A percentile compares a stretch with the other conserved stretches of the same genome.
Evolutionary conservation across 2,329 filamentous ascomycete genomes (phyloP).

Genomic region (Monilinia aucupariae): DNA sequence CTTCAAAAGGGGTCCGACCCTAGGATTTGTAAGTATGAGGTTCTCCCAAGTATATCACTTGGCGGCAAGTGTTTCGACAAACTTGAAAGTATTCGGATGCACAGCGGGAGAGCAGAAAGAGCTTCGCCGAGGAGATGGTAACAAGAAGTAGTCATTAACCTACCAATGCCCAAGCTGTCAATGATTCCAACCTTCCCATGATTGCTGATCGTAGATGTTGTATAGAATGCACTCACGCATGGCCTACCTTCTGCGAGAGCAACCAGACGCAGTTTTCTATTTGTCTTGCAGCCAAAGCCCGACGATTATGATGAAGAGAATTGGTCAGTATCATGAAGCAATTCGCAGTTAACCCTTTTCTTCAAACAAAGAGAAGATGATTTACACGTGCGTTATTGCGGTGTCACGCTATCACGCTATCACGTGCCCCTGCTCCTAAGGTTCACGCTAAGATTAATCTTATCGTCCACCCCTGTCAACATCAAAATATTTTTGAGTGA

Average conservation of each 20-base stretch:
- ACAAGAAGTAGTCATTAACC: conserved; percentile 3
- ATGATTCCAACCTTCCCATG: conserved; percentile 25
- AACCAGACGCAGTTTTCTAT: neutral
- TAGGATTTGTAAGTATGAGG: conserved; percentile 15
- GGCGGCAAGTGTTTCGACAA: neutral
- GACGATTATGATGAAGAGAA: neutral
- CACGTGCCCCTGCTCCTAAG: no score
- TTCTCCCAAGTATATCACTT: neutral
- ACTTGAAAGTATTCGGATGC: neutral
- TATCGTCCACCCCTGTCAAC: conserved; percentile 20
- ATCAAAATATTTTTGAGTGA: conserved; percentile 21
- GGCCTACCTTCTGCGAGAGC: neutral
- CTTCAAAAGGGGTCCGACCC: conserved; percentile 36
- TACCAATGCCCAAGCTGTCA: conserved; percentile 31
- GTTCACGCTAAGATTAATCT: conserved; percentile 25
- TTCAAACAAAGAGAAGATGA: neutral
- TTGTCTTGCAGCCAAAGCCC: neutral
- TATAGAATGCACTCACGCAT: neutral
- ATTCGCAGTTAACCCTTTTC: neutral
- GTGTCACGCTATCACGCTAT: no score
- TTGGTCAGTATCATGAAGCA: neutral
- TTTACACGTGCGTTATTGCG: no score
- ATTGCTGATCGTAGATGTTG: neutral
- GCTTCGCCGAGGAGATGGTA: neutral
- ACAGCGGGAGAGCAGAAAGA: neutral